Conservation (phyloP, 2,329 filamentous ascomycete genomes). For the Hypoxylon sp. region DNA sequence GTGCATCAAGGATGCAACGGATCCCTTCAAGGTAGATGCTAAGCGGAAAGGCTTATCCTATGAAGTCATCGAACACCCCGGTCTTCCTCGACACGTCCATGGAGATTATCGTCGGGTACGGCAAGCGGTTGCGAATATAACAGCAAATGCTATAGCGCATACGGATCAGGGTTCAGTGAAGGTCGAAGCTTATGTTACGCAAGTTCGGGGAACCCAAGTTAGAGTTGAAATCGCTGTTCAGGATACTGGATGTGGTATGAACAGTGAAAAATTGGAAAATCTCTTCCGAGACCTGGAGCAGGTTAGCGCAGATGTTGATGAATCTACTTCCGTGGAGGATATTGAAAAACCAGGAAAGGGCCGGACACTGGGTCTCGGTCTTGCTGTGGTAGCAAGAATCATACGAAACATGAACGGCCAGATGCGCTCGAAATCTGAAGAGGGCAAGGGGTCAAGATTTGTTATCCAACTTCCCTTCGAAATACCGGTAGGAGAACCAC, state of each 20-base stretch:
- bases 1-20: conserved; percentile 80
- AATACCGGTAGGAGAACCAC: conserved; percentile 58
- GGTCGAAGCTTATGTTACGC: conserved; percentile 73
- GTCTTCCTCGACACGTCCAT: conserved; percentile 74
- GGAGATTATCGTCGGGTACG: conserved; percentile 84
- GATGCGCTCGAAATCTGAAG: conserved; percentile 82
- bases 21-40: conserved; percentile 77
- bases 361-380: conserved; percentile 75
- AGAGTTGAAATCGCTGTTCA: conserved; percentile 78
- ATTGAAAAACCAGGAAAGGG: conserved; percentile 45
- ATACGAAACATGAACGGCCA: conserved; percentile 93
- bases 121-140: conserved; percentile 83
- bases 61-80: conserved; percentile 71
- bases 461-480: conserved; percentile 81
- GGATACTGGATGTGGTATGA: conserved; percentile 81
- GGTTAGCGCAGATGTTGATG: conserved; percentile 58
- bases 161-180: conserved; percentile 73
- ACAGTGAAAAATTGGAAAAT: conserved; percentile 56
- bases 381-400: conserved; percentile 88
- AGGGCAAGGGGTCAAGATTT: conserved; percentile 83
- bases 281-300: conserved; percentile 68
- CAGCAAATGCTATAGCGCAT: conserved; percentile 84
- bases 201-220: conserved; percentile 61
- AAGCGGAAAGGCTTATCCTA: conserved; percentile 79
- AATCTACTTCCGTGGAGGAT: conserved; percentile 39